Base-by-base conservation (phyloP, 225 moss, liverwort and hornwort genomes). In the Bryum argenteum region DNA sequence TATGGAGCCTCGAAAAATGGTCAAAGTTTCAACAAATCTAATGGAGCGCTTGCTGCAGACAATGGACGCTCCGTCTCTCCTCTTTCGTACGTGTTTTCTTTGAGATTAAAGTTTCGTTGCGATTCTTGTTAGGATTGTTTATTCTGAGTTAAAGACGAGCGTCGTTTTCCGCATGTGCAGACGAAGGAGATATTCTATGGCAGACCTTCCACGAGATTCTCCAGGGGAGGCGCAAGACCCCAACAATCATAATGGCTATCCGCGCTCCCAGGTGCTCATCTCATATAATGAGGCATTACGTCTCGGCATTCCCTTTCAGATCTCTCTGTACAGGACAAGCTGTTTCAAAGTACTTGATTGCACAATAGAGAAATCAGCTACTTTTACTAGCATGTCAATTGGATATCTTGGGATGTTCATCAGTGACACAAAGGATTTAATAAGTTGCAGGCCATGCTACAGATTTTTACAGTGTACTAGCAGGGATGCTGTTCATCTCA, bases 221-320 rank as follows among this genome's bases (percentile, higher is more conserved):
- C 76, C 90, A 45, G 77, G 77, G 66, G 89, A 90, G 21, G 37
- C 83, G 10, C 78, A 84, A 59, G 89, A 88, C 33, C 64, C 79
- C 67, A 91, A 80, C 66, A 85, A 79, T 77, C 90, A 88, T 20
- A 77, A 71, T 81, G 75, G 74, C 66, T 83, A 86, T 75, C 80
- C 72, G 24, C 86, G 75, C 57, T 78, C 81, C 37, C 83, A 87
- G 87, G 87, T 87, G 71, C 71, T 76, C 39, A 48, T 65, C 65
- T 50, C 22, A 33, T 72, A 58, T n/a, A 40, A 52, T 60, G 40
- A 47, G 24, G 38, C 54, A 22, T 26, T 61, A 23, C 12, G 17
- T 54, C 39, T 65, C 18, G 3, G 7, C 43, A 59, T 69, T 54
- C 47, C 3, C 48, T 68, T n/a, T 10, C 56, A 52, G 69, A 17